Base-by-base conservation (phyloP, 805 yeast species). In the Metschnikowia henanensis region DNA sequence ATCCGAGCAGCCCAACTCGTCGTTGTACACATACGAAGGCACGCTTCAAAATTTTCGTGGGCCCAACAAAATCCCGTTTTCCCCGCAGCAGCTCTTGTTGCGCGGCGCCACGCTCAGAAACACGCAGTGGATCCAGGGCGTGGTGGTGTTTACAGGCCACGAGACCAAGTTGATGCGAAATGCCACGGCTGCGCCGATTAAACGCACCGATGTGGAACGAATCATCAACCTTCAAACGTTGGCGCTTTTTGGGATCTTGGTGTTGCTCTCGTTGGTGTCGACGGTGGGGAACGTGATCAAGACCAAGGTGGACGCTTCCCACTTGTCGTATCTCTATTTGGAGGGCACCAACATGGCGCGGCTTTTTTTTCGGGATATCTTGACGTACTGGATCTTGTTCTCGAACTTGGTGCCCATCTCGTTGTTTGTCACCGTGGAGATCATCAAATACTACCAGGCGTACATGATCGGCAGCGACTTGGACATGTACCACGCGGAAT, bases 331-430 rank as follows among this genome's bases (percentile, higher is more conserved):
- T 58, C 66, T 94, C 20, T 72, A 77, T 52, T 57, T 90, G 25
- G 86, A 75, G 30, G 86, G 87, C 25, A 80, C 86, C 4, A 87
- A 77, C 56, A 80, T 77, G 52, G 84, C 73, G 2, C 79, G 77
- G 6, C 68, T 87, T 29, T 94, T 94, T 58, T 94, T 95, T 68
- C 80, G 81, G 51, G 97, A 92, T 63, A 62, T 94, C 29, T 73
- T 94, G 49, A 95, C 99, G 0, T 94, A 84, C 59, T 94, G 99
- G 99, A 91, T 94, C 68, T 68, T 94, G 42, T 95, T 87, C 57
- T 94, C 99, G 1, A 94, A 94, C 61, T 74, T 94, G 68, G 99
- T 94, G n/a, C 99, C 99, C 3, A 94, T 94, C 59, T 89, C 97
- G 1, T 72, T 92, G 56, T 94, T 94, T 59, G 99, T 94, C 12